phyloP scores from a whole-genome alignment of 2,329 filamentous ascomycete genomes.

The Aspergillus brunneoviolaceus region DNA sequence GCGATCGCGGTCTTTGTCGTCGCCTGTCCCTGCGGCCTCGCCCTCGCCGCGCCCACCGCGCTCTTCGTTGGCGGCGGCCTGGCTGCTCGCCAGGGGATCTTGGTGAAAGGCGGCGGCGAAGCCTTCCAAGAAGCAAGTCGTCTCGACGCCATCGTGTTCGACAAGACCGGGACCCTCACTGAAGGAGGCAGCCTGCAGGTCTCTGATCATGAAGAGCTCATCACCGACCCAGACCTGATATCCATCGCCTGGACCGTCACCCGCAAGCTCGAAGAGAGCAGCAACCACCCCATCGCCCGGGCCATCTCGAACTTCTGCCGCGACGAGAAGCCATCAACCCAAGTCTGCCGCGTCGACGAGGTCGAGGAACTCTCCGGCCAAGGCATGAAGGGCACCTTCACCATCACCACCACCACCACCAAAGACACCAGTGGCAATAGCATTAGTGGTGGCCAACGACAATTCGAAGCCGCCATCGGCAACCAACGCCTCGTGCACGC shows the following conservation, averaged over 20 bases:
- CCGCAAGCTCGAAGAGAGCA: constrained; percentile 57
- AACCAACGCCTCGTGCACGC: constrained; percentile 54
- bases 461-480: constrained; percentile 53
- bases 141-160: constrained; percentile 77
- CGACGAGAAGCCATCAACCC: constrained; percentile 23
- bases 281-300: constrained; percentile 59
- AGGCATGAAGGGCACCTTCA: constrained; percentile 56
- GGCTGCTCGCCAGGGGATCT: constrained; percentile 74
- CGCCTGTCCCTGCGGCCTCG: constrained; percentile 80
- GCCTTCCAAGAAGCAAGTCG: constrained; percentile 82
- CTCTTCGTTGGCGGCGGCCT: constrained; percentile 79
- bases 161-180: constrained; percentile 85
- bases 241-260: constrained; percentile 48
- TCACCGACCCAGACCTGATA: constrained; percentile 33
- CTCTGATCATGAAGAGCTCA: constrained; percentile 50
- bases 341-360: constrained; percentile 32
- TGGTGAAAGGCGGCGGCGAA: constrained; percentile 81
- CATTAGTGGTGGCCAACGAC: constrained; percentile 19
- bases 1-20: constrained; percentile 86
- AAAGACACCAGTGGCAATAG: constrained; percentile 8
- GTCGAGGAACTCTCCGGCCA: constrained; percentile 58
- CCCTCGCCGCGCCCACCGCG: constrained; percentile 83
- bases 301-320: constrained; percentile 54
- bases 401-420: constrained; percentile 24
- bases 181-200: constrained; percentile 60